A percentile compares a stretch with the other conserved stretches of the same genome.
These are phyloP conservation scores for Falciphora oryzae DNA, from an alignment of 2,329 filamentous ascomycete genomes.

Conservation along the genomic window DNA sequence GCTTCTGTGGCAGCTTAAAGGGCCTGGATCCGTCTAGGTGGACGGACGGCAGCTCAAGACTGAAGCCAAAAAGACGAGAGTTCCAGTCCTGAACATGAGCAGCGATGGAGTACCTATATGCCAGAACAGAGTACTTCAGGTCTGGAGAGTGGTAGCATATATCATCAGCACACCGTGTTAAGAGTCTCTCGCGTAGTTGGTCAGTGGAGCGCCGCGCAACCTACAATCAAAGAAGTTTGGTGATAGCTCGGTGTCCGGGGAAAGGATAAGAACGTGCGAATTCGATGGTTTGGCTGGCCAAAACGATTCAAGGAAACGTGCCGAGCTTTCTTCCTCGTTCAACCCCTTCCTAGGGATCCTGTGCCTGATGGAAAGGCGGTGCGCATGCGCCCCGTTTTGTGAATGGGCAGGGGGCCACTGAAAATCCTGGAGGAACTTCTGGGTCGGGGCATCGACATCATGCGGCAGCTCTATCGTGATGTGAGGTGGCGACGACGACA, in stretches of 20 bases:
- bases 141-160: constrained; percentile 33
- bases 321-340: constrained; percentile 63
- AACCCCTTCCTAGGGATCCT: constrained; percentile 58
- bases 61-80: constrained; percentile 66
- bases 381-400: constrained; percentile 30
- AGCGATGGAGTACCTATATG: constrained; percentile 65
- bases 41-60: constrained; percentile 65
- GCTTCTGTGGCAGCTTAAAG: constrained; percentile 40
- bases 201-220: constrained; percentile 16
- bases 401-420: constrained; percentile 56
- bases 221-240: constrained; percentile 75
- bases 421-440: constrained; percentile 57
- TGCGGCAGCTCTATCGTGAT: constrained; percentile 80
- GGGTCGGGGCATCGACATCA: constrained; percentile 59
- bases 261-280: constrained; percentile 79
- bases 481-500: constrained; percentile 61
- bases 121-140: constrained; percentile 69
- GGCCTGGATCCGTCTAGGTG: constrained; percentile 54
- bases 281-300: constrained; percentile 62
- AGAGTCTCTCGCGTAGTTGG: neutral
- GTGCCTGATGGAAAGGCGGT: constrained; percentile 65
- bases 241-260: constrained; percentile 73
- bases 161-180: neutral
- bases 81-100: constrained; percentile 39
- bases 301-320: constrained; percentile 79